Evolutionary conservation across 2,329 filamentous ascomycete genomes (phyloP).

Genomic region (Aspergillus ochraceoroseus): DNA sequence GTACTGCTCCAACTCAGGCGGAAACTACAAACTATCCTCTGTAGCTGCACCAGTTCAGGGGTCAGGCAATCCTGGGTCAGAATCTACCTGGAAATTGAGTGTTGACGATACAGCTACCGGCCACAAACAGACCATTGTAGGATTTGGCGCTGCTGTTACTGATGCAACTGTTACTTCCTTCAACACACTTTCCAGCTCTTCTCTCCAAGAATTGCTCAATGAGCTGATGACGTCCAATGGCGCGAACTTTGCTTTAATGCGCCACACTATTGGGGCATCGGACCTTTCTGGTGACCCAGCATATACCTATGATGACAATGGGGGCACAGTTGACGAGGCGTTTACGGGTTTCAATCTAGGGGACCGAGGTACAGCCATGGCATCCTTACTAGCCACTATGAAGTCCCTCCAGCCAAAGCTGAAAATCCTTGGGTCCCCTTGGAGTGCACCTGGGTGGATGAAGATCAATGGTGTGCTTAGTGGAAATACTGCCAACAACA

Average conservation of each 20-base stretch:
- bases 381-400: slow-evolving; percentile 36
- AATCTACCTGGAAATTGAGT: slow-evolving; percentile 26
- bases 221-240: slow-evolving; percentile 34
- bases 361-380: slow-evolving; percentile 37
- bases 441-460: slow-evolving; percentile 41
- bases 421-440: slow-evolving; percentile 36
- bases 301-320: slow-evolving; percentile 41
- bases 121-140: slow-evolving; percentile 29
- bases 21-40: slow-evolving; percentile 25
- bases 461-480: slow-evolving; percentile 37
- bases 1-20: slow-evolving; percentile 26
- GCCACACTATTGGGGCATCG: slow-evolving; percentile 39
- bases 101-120: slow-evolving; percentile 27
- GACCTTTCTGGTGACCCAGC: slow-evolving; percentile 33
- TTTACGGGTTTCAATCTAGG: slow-evolving; percentile 33
- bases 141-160: slow-evolving; percentile 40
- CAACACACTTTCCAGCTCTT: slow-evolving; percentile 28
- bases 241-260: slow-evolving; percentile 38
- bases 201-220: slow-evolving; percentile 31
- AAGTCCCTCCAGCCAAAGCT: slow-evolving; percentile 33
- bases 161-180: slow-evolving; percentile 38
- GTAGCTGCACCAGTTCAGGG: slow-evolving; percentile 22
- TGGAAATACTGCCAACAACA: slow-evolving; percentile 29
- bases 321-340: slow-evolving; percentile 30
- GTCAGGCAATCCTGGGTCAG: slow-evolving; percentile 18